These are phyloP conservation scores for Cubamyces sp. DNA, from an alignment of 768 basidiomycete genomes.

Conservation along the genomic window DNA sequence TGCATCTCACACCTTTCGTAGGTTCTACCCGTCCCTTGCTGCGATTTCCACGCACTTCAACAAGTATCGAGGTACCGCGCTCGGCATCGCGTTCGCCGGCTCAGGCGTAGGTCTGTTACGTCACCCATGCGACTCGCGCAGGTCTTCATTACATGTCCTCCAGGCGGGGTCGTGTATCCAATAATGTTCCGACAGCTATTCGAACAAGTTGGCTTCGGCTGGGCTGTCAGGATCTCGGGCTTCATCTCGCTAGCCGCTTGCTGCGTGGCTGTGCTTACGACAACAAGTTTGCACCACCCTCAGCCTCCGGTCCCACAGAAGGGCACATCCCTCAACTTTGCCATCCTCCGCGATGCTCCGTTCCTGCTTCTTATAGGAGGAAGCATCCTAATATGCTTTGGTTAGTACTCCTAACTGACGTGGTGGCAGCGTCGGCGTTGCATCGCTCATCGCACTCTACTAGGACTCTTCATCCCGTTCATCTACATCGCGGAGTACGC, in stretches of 20 bases:
- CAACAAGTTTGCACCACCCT: conserved; percentile 26
- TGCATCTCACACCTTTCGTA: conserved; percentile 28
- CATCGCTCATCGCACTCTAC: neutral
- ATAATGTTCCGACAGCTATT: conserved; percentile 66
- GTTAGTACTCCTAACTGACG: conserved; percentile 35
- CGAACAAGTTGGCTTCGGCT: conserved; percentile 57
- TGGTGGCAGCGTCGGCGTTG: neutral
- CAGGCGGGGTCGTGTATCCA: conserved; percentile 70
- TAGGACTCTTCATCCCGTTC: conserved; percentile 74
- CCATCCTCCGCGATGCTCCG: conserved; percentile 48
- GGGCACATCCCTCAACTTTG: conserved; percentile 29
- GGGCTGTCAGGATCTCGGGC: conserved; percentile 63
- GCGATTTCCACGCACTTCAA: conserved; percentile 69
- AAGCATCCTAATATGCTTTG: conserved; percentile 63
- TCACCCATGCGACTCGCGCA: neutral
- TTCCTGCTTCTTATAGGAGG: conserved; percentile 60
- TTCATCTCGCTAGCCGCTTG: conserved; percentile 48
- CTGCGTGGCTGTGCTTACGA: conserved; percentile 51
- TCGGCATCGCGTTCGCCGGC: conserved; percentile 72
- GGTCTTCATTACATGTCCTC: conserved; percentile 1
- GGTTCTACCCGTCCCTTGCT: conserved; percentile 71
- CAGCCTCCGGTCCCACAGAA: conserved; percentile 27
- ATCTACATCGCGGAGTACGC: conserved; percentile 73
- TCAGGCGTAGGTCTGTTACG: conserved; percentile 54
- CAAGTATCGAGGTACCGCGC: conserved; percentile 67